phyloP scores from a whole-genome alignment of 257 asterid species.

The Nicotiana paniculata region DNA sequence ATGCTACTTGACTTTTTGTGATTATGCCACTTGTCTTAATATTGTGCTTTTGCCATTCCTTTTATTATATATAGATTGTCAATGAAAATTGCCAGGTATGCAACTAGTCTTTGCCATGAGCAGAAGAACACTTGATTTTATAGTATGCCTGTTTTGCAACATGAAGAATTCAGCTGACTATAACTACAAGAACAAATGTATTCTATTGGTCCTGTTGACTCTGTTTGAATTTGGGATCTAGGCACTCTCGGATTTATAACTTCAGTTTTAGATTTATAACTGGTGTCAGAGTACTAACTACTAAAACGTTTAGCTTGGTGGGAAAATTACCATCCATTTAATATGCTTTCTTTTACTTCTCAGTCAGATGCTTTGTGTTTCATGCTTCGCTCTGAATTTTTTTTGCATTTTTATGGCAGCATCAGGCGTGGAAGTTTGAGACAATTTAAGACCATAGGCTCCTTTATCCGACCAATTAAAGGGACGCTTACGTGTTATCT shows the following conservation, averaged over 20 bases:
- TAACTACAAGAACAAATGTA: background rate
- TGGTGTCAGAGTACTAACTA: background rate
- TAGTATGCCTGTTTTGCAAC: background rate
- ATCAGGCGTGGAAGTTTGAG: constrained; percentile 31
- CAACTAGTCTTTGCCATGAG: background rate
- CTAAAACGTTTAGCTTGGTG: background rate
- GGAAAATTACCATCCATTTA: background rate
- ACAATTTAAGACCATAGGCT: constrained; percentile 32
- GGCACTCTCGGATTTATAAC: background rate
- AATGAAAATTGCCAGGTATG: background rate
- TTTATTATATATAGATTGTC: background rate
- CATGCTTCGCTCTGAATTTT: constrained; percentile 2
- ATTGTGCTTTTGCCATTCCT: too few relatives aligned
- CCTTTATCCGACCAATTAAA: constrained; percentile 27
- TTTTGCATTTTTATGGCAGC: constrained; percentile 33
- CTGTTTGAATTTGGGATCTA: background rate
- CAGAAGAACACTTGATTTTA: background rate
- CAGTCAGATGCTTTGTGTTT: background rate
- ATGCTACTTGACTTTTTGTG: background rate
- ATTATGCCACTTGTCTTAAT: too few relatives aligned
- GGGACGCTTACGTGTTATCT: constrained; percentile 36
- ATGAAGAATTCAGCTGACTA: background rate
- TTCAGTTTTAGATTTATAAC: background rate
- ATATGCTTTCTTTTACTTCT: background rate
- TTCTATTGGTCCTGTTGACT: background rate